These are phyloP conservation scores for Pseudozyma thailandica DNA, from an alignment of 1,284 basidiomycete species.

Conservation along the genomic window DNA sequence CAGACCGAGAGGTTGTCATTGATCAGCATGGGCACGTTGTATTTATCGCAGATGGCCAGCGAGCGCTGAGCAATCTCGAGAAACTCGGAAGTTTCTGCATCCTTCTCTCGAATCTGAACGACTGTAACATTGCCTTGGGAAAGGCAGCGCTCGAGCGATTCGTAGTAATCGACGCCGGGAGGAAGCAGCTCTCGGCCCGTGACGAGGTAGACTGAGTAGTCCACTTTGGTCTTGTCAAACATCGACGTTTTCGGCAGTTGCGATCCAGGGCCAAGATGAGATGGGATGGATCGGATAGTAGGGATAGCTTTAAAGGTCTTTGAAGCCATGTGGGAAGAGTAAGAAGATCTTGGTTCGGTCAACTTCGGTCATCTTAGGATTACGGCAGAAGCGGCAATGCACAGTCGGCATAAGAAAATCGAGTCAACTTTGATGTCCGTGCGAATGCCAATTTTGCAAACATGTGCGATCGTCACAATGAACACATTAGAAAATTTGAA, in stretches of 20 bases:
- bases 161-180: conserved; percentile 76
- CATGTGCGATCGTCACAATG: not conserved
- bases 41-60: conserved; percentile 80
- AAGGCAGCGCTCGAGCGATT: conserved; percentile 82
- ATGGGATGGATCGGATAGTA: not conserved
- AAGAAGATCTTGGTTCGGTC: not conserved
- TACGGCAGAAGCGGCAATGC: conserved; percentile 11
- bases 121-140: conserved; percentile 86
- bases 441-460: not conserved
- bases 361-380: not conserved
- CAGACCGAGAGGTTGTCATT: conserved; percentile 72
- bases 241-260: conserved; percentile 3
- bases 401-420: conserved; percentile 2
- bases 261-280: not conserved
- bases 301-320: too few relatives aligned
- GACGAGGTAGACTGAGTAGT: conserved; percentile 73
- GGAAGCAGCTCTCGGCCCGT: conserved; percentile 84
- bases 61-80: conserved; percentile 79
- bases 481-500: not conserved
- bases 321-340: not conserved
- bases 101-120: conserved; percentile 74
- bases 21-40: conserved; percentile 86
- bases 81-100: conserved; percentile 72
- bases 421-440: not conserved
- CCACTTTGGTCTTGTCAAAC: conserved; percentile 29